Evolutionary conservation across 2,329 filamentous ascomycete species (phyloP).

Genomic region (Colletotrichum siamense): DNA sequence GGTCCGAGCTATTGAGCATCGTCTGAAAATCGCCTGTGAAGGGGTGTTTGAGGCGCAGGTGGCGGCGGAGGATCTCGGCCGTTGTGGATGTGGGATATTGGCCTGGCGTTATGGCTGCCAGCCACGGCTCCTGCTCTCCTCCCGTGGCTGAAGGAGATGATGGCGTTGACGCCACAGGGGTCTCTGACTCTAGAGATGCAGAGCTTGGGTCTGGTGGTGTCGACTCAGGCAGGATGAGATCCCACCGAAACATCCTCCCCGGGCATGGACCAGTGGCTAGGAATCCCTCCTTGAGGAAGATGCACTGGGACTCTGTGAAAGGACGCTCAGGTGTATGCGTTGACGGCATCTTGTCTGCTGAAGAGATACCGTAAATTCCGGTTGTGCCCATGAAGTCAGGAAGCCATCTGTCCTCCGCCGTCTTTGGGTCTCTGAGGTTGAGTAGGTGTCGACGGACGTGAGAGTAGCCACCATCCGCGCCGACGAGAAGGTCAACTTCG

Average conservation of each 20-base stretch:
- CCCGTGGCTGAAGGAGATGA: not conserved
- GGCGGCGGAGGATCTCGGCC: not conserved
- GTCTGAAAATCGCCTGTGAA: slow-evolving; percentile 24
- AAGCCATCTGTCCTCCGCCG: slow-evolving; percentile 24
- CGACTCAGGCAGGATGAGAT: slow-evolving; percentile 27
- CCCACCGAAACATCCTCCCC: slow-evolving; percentile 27
- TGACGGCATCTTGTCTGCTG: not conserved
- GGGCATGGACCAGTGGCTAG: slow-evolving; percentile 25
- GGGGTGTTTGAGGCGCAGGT: slow-evolving; percentile 21
- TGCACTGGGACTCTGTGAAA: slow-evolving; percentile 23
- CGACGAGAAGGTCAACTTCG: slow-evolving; percentile 25
- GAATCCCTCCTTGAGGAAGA: slow-evolving; percentile 24
- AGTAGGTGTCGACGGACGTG: slow-evolving; percentile 25
- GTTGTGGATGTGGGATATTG: slow-evolving; percentile 5
- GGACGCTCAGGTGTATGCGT: not conserved
- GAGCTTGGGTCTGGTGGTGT: not conserved
- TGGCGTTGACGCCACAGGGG: not conserved
- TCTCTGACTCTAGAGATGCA: not conserved
- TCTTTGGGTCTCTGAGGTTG: slow-evolving; percentile 14
- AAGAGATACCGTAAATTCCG: slow-evolving; percentile 28
- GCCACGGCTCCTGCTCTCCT: not conserved
- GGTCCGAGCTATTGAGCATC: slow-evolving; percentile 25
- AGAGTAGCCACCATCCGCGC: slow-evolving; percentile 28
- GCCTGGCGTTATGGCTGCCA: not conserved
- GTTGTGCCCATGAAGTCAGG: slow-evolving; percentile 27